A percentile compares a stretch with the other conserved stretches of the same genome.
phyloP scores from a whole-genome alignment of 1,284 basidiomycete genomes.

The Taiwanofungus camphoratus region DNA sequence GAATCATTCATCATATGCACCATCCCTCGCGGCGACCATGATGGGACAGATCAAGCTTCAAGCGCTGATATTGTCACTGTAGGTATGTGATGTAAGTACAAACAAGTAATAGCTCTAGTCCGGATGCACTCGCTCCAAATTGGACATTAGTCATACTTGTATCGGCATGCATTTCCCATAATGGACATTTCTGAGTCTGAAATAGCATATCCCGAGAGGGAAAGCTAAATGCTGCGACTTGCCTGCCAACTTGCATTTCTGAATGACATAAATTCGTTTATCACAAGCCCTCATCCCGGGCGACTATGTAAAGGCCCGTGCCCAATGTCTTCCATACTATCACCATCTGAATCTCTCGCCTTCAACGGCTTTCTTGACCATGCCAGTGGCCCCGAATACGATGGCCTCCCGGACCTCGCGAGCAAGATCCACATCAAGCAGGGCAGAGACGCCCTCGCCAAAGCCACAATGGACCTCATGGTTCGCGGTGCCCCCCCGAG shows the following conservation, averaged over 20 bases:
- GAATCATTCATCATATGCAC: no score
- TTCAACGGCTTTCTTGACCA: constrained; percentile 50
- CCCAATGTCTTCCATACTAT: constrained; percentile 35
- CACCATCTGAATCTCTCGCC: constrained; percentile 42
- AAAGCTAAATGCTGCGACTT: background rate
- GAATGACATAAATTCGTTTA: no score
- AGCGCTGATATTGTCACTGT: no score
- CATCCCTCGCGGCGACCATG: no score
- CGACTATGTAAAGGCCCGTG: constrained; percentile 10
- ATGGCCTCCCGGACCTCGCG: constrained; percentile 23
- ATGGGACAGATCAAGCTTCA: no score
- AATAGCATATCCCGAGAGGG: no score
- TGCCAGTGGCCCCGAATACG: constrained; percentile 29
- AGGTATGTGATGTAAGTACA: no score
- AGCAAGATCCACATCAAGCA: constrained; percentile 28
- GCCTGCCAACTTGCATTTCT: background rate
- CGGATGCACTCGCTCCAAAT: no score
- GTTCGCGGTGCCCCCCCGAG: constrained; percentile 37
- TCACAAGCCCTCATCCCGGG: constrained; percentile 11
- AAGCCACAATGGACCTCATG: constrained; percentile 71
- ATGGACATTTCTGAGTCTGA: background rate
- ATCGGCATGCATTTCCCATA: background rate
- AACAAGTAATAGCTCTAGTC: no score
- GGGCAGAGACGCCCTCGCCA: constrained; percentile 53
- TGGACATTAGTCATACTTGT: background rate